These are phyloP conservation scores for Saccharomycopsis babjevae DNA, from an alignment of 805 yeast genomes.

Conservation along the genomic window DNA sequence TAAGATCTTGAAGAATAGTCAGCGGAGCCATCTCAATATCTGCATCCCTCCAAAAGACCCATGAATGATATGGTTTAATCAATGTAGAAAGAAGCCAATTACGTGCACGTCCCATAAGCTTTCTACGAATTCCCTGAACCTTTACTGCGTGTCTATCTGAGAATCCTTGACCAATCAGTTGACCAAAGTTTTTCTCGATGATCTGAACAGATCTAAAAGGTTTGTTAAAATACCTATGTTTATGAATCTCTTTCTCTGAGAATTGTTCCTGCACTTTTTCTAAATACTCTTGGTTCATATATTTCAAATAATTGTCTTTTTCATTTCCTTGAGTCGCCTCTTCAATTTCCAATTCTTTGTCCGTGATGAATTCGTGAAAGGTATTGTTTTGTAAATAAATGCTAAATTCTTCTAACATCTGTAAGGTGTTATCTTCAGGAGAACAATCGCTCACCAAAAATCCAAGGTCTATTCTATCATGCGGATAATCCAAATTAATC, in stretches of 20 bases:
- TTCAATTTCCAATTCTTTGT: slow-evolving; percentile 29
- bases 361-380: slow-evolving; percentile 36
- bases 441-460: slow-evolving; percentile 77
- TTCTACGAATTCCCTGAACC: slow-evolving; percentile 76
- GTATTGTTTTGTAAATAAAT: slow-evolving; percentile 65
- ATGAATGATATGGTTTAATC: slow-evolving; percentile 71
- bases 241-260: slow-evolving; percentile 38
- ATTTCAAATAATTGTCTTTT: slow-evolving; percentile 49
- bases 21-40: slow-evolving; percentile 81
- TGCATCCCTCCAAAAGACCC: slow-evolving; percentile 90
- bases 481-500: slow-evolving; percentile 82
- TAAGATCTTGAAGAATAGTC: slow-evolving; percentile 59
- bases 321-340: slow-evolving; percentile 20
- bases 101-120: slow-evolving; percentile 79
- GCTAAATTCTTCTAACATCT: slow-evolving; percentile 50
- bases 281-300: slow-evolving; percentile 59
- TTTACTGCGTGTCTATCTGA: slow-evolving; percentile 76
- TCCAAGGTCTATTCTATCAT: slow-evolving; percentile 67
- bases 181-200: slow-evolving; percentile 76
- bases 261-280: slow-evolving; percentile 49
- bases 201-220: slow-evolving; percentile 67
- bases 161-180: slow-evolving; percentile 76
- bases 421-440: slow-evolving; percentile 36
- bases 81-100: slow-evolving; percentile 74
- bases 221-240: slow-evolving; percentile 33